Base-by-base conservation (phyloP, 2,329 filamentous ascomycete species). In the Fusarium sp. region DNA sequence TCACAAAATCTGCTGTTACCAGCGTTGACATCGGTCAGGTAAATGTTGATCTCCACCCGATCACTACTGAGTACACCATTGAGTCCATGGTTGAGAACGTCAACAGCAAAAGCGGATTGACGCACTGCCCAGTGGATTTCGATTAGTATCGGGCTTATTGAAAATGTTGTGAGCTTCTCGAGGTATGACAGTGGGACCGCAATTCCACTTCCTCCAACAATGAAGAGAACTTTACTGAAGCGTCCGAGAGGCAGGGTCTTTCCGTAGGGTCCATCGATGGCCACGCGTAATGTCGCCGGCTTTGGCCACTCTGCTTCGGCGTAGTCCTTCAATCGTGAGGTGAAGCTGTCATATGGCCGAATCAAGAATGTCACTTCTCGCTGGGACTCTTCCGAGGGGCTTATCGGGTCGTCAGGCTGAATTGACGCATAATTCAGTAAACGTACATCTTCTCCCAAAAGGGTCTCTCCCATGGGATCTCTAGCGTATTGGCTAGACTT, bases 261-360 rank as follows among this genome's bases (percentile, higher is more conserved):
- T 13, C 61, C 61, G 2, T 64, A 64, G 1, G 58, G 59, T 1
- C 61, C 61, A 10, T 57, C 61, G 6, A 64, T 12, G 12, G 31
- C 49, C 5, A 63, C 12, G 2, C 24, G 24, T 13, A 57, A 12
- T 9, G 28, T 21, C 1, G 48, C 58, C 12, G 60, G 60, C 3
- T 57, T 63, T 3, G 49, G 60, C 9, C 23, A 21, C 5, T 43
- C 42, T 6, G 13, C 12, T 7, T 43, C 49, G 2, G 58, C 37
- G 20, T 48, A 44, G 2, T 16, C 11, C 4, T 23, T 57, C 5
- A 63, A 12, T 6, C 60, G 16, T 0, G 69, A 66, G 0, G 82
- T 84, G 68, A 84, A 84, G 62, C 81, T 77, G 50, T 82, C 78
- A 65, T 84, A 84, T 0, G 83, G 83, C 0, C 83, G 74, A 43